Conservation (phyloP, 1,284 basidiomycete genomes). For the Ceratobasidium theobromae region DNA sequence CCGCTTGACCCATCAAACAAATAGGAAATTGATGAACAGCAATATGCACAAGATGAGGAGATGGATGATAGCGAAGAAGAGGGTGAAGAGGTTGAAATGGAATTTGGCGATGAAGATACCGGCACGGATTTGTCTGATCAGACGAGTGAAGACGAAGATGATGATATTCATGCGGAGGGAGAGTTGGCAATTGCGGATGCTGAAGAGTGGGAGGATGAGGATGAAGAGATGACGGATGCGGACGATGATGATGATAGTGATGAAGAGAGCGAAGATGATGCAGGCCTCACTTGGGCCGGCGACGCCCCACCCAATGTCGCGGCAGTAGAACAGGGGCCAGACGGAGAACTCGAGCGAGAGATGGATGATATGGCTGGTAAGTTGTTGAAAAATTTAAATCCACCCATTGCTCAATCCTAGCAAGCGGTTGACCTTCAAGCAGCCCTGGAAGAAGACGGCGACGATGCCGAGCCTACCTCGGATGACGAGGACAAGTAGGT, state of each 20-base stretch:
- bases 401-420: background rate
- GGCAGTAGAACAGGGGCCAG: constrained; percentile 39
- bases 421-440: constrained; percentile 26
- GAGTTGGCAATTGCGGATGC: constrained; percentile 43
- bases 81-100: constrained; percentile 80
- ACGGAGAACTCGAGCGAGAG: constrained; percentile 48
- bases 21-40: constrained; percentile 80
- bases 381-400: constrained; percentile 36
- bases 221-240: constrained; percentile 54
- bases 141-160: constrained; percentile 46
- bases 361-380: constrained; percentile 72
- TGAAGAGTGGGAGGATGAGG: constrained; percentile 53
- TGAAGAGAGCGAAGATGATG: constrained; percentile 42
- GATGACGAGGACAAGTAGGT: constrained; percentile 32
- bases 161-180: constrained; percentile 38
- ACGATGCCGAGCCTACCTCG: constrained; percentile 40
- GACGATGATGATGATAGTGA: constrained; percentile 40
- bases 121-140: constrained; percentile 69
- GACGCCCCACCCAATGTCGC: constrained; percentile 37
- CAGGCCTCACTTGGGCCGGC: constrained; percentile 39
- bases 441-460: constrained; percentile 46
- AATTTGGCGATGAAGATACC: constrained; percentile 72
- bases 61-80: constrained; percentile 81
- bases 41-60: constrained; percentile 64
- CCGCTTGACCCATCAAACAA: constrained; percentile 12